Conservation (phyloP, 73 alveolate genomes). For the Paramecium primaurelia region DNA sequence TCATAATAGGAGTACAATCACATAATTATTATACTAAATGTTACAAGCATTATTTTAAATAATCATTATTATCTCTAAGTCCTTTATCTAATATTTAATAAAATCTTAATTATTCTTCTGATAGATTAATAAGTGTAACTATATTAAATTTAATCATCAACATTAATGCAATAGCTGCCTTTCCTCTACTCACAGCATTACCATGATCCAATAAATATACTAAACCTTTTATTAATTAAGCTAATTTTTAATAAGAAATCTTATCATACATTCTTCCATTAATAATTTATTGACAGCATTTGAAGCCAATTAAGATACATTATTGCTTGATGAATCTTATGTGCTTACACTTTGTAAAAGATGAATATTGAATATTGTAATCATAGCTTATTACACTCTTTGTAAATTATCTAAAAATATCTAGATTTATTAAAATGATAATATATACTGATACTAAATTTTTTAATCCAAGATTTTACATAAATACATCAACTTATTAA, state of each 20-base stretch:
- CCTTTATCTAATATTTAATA: constrained; percentile 71
- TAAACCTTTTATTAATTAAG: constrained; percentile 61
- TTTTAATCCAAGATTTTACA: constrained; percentile 67
- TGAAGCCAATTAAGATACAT: constrained; percentile 22
- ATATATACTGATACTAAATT: background rate
- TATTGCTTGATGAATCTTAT: constrained; percentile 56
- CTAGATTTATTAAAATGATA: background rate
- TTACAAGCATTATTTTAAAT: constrained; percentile 74
- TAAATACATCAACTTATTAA: constrained; percentile 60
- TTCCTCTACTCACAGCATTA: constrained; percentile 79
- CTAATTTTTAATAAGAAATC: constrained; percentile 54
- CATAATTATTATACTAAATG: constrained; percentile 66
- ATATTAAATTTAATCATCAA: constrained; percentile 71
- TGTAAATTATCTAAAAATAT: constrained; percentile 72
- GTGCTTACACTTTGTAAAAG: constrained; percentile 56
- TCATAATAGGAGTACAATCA: constrained; percentile 69
- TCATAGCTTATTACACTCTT: constrained; percentile 77
- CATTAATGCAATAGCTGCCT: constrained; percentile 69
- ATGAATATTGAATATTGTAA: constrained; percentile 73
- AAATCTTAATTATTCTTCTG: constrained; percentile 71
- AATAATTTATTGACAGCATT: background rate
- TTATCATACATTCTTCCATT: background rate
- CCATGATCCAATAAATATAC: constrained; percentile 72
- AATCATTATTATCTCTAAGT: constrained; percentile 73
- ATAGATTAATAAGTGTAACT: constrained; percentile 66